These are phyloP conservation scores for Saccharomycopsis malanga DNA, from an alignment of 805 yeast genomes.

Conservation along the genomic window DNA sequence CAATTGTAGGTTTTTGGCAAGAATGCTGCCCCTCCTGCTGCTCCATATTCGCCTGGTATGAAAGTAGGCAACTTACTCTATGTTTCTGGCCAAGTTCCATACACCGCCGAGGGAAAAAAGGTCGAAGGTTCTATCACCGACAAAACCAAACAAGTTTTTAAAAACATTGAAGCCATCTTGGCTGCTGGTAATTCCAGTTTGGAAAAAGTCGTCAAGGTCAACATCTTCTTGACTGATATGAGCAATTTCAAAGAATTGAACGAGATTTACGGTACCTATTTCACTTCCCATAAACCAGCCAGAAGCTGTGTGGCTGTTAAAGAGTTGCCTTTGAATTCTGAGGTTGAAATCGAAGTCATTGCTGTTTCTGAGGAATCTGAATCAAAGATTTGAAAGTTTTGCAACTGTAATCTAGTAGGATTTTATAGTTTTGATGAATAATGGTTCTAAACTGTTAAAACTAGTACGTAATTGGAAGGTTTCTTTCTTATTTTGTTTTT, in stretches of 20 bases:
- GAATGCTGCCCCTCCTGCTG: conserved; percentile 94
- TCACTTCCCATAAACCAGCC: conserved; percentile 80
- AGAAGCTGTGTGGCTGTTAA: conserved; percentile 97
- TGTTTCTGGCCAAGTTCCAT: conserved; percentile 93
- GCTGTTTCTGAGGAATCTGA: conserved; percentile 41
- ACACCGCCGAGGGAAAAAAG: conserved; percentile 73
- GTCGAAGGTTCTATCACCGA: conserved; percentile 71
- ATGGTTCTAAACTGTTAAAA: no score
- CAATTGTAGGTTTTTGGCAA: conserved; percentile 50
- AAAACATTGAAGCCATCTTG: conserved; percentile 63
- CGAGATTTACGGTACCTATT: conserved; percentile 72
- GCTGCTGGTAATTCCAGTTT: conserved; percentile 80
- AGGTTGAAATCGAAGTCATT: conserved; percentile 85
- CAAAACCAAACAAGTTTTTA: conserved; percentile 68
- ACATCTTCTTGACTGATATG: conserved; percentile 89
- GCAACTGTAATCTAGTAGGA: no score
- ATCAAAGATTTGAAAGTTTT: background rate
- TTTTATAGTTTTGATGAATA: no score
- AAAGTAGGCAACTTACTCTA: conserved; percentile 83
- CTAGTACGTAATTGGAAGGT: no score
- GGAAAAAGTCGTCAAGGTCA: conserved; percentile 78
- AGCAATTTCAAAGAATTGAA: conserved; percentile 78
- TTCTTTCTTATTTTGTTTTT: no score
- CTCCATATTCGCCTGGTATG: conserved; percentile 93
- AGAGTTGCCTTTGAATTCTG: conserved; percentile 81